These are phyloP conservation scores for Exophiala spinifera DNA, from an alignment of 2,329 filamentous ascomycete species.

Conservation along the genomic window DNA sequence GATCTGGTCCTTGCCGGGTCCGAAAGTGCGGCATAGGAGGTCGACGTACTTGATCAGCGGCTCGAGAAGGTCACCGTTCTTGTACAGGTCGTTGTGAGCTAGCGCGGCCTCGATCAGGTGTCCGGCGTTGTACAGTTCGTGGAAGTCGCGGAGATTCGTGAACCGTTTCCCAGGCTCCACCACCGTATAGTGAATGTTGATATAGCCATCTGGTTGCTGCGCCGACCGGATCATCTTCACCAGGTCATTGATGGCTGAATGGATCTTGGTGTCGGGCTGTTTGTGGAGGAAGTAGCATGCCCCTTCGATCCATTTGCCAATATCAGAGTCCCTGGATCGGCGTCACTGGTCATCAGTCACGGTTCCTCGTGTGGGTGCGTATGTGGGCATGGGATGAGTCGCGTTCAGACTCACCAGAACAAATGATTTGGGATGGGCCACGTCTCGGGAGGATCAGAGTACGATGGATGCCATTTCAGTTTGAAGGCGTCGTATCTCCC, in stretches of 20 bases:
- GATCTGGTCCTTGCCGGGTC: slow-evolving; percentile 47
- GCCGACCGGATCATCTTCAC: slow-evolving; percentile 56
- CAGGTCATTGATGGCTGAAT: slow-evolving; percentile 54
- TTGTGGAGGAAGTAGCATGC: slow-evolving; percentile 56
- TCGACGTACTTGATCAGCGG: slow-evolving; percentile 55
- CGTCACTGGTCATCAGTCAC: too few relatives aligned
- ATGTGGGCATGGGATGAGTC: too few relatives aligned
- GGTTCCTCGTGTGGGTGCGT: too few relatives aligned
- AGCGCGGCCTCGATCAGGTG: slow-evolving; percentile 62
- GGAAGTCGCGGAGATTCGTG: slow-evolving; percentile 59
- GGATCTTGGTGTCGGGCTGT: slow-evolving; percentile 46
- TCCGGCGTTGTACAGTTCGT: slow-evolving; percentile 62
- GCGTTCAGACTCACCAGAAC: slow-evolving; percentile 47
- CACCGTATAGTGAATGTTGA: slow-evolving; percentile 63
- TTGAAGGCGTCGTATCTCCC: slow-evolving; percentile 59
- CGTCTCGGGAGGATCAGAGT: slow-evolving; percentile 48
- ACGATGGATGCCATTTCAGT: slow-evolving; percentile 55
- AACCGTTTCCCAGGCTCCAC: slow-evolving; percentile 56
- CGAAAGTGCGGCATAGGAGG: slow-evolving; percentile 53
- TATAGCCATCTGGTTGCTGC: slow-evolving; percentile 59
- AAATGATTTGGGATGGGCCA: slow-evolving; percentile 59
- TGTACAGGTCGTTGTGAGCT: slow-evolving; percentile 53
- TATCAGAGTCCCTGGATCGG: slow-evolving; percentile 45
- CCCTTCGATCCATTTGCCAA: slow-evolving; percentile 62
- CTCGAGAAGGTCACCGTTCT: slow-evolving; percentile 51